These are phyloP conservation scores for Peronospora belbahrii DNA, from an alignment of 352 stramenopile species.

Conservation along the genomic window DNA sequence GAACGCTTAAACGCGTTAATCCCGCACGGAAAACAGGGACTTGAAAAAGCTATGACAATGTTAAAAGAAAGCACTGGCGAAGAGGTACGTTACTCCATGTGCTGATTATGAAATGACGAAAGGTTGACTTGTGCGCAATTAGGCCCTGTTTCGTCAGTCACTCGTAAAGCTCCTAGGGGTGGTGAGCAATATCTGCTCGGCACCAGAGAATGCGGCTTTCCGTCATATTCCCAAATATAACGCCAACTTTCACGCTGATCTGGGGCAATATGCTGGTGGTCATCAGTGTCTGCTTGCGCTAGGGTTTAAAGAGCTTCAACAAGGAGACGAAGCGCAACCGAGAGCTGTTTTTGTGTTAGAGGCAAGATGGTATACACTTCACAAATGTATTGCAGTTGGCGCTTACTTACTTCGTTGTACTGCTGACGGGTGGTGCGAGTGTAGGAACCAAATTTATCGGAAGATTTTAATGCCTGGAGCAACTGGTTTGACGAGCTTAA, in stretches of 20 bases:
- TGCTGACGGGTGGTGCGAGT: neutral
- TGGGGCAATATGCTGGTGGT: conserved; percentile 57
- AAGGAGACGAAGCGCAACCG: conserved; percentile 28
- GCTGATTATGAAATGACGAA: neutral
- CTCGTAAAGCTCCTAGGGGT: conserved; percentile 47
- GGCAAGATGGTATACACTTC: conserved; percentile 14
- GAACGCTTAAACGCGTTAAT: conserved; percentile 29
- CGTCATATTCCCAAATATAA: conserved; percentile 74
- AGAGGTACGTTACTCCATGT: conserved; percentile 13
- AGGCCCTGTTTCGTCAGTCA: conserved; percentile 30
- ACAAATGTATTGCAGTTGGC: neutral
- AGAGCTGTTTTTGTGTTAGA: conserved; percentile 58
- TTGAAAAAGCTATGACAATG: conserved; percentile 35
- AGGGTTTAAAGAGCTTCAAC: conserved; percentile 57
- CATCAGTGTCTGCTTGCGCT: conserved; percentile 59
- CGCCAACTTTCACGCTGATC: conserved; percentile 50
- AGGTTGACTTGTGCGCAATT: neutral
- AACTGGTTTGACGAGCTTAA: conserved; percentile 74
- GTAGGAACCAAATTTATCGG: conserved; percentile 66
- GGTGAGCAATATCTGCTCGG: conserved; percentile 56
- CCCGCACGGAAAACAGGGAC: conserved; percentile 30
- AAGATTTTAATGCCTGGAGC: conserved; percentile 75
- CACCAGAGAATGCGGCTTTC: conserved; percentile 60
- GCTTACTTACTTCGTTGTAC: neutral
- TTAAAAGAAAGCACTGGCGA: conserved; percentile 33